Evolutionary conservation across 148 eudicot species (phyloP).

Genomic region (Beta vulgaris): DNA sequence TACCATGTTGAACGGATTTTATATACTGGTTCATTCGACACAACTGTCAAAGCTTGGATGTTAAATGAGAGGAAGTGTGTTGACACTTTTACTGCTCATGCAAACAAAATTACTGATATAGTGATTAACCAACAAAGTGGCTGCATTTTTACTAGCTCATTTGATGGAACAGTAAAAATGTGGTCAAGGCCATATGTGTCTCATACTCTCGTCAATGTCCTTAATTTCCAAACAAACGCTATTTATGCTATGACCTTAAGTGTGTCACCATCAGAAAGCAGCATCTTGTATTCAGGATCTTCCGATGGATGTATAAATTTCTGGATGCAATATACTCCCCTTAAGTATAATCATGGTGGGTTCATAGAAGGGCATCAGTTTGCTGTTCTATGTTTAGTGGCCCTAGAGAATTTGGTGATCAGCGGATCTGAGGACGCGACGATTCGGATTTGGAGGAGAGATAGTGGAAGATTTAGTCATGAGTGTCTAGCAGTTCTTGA

Average conservation of each 20-base stretch:
- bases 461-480: constrained; percentile 43
- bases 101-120: constrained; percentile 43
- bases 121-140: constrained; percentile 54
- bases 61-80: constrained; percentile 45
- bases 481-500: constrained; percentile 55
- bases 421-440: constrained; percentile 71
- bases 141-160: constrained; percentile 53
- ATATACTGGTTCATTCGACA: constrained; percentile 59
- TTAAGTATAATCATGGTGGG: constrained; percentile 59
- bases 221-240: constrained; percentile 49
- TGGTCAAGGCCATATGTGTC: constrained; percentile 60
- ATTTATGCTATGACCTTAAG: constrained; percentile 52
- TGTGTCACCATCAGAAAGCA: constrained; percentile 19
- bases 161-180: constrained; percentile 55
- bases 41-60: constrained; percentile 53
- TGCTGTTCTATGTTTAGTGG: constrained; percentile 43
- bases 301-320: constrained; percentile 59
- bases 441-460: constrained; percentile 58
- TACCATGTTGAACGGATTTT: constrained; percentile 46
- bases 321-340: constrained; percentile 53
- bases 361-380: constrained; percentile 54
- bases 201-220: constrained; percentile 57
- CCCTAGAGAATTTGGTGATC: constrained; percentile 43
- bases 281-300: constrained; percentile 58
- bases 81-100: constrained; percentile 61